A percentile compares a stretch with the other conserved stretches of the same genome.
phyloP scores from a whole-genome alignment of 768 basidiomycete genomes.

The Psilocybe azurescens region DNA sequence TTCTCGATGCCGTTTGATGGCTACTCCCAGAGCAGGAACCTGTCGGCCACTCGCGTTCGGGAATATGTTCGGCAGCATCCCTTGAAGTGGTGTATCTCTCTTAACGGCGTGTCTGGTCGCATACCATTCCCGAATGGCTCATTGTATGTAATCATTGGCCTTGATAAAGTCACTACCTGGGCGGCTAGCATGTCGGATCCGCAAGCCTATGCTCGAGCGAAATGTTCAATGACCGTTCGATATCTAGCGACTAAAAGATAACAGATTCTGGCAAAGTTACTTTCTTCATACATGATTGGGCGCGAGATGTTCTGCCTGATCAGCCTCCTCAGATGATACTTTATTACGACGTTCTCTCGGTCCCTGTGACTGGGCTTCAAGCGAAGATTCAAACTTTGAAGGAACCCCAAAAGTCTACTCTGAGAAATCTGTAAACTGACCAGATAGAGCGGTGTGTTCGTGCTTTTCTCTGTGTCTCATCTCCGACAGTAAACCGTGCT shows the following conservation, averaged over 20 bases:
- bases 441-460: too few relatives aligned
- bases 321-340: not conserved
- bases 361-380: conserved; percentile 2
- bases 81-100: not conserved
- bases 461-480: too few relatives aligned
- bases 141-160: conserved; percentile 12
- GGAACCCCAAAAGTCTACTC: too few relatives aligned
- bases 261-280: not conserved
- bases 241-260: not conserved
- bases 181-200: not conserved
- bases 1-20: too few relatives aligned
- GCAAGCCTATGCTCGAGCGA: not conserved
- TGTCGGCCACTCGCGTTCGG: not conserved
- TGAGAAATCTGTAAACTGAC: too few relatives aligned
- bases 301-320: not conserved
- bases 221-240: not conserved
- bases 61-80: not conserved
- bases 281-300: conserved; percentile 3
- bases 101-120: conserved; percentile 39
- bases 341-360: conserved; percentile 10
- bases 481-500: too few relatives aligned
- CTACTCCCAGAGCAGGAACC: too few relatives aligned
- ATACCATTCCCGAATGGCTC: conserved; percentile 8
- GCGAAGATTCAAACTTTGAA: not conserved
- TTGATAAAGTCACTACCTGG: conserved; percentile 11